Evolutionary conservation across 441 rosid species (phyloP), one percentile per base, ranked within the genome.

Genomic region (Pelargonium myrrhifolium): DNA sequence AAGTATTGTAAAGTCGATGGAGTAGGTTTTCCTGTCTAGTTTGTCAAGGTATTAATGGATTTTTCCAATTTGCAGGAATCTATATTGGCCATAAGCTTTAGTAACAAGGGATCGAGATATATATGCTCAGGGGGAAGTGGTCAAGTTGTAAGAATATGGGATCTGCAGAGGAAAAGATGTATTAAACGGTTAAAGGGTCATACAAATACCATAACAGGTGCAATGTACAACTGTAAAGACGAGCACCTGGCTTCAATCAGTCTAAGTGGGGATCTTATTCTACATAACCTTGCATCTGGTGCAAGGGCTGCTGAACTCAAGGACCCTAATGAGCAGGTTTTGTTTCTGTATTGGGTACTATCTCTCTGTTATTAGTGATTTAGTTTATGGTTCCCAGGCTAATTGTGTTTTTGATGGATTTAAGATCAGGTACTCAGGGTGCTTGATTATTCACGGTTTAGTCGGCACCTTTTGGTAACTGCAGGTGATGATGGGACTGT

Each of bases 401-500:
- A 80, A 77, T 76, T 78, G 68, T 78, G 68, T 68, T 20, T 77
- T 56, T 77, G 73, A 58, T 76, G 80, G 76, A 66, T 74, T 78
- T 88, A 89, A 89, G 93, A 85, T 81, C 97, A 91, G 97, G 93
- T 88, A 72, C 78, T 93, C 66, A 87, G 89, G 83, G 93, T 89
- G 83, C 93, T 93, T 76, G 99, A 93, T 75, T 91, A 89, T 86
- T 91, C 99, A 56, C 79, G 90, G 77, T 80, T 81, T 72, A 89
- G 96, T 76, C 86, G 96, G 31, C 99, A 91, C 75, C 89, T 93
- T 74, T 79, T 93, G 80, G 88, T 85, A 67, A 89, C 96, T 73
- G 92, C 99, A 61, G 99, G 99, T 70, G 97, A 93, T 86, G 99
- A 93, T 80, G 99, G 99, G 9, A 86, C 99, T 47, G 81, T 88